A percentile compares a stretch with the other conserved stretches of the same genome.
phyloP scores from a whole-genome alignment of 371 early-diverging fungal genomes.

The Rhizoclosmatium hyalinum region DNA sequence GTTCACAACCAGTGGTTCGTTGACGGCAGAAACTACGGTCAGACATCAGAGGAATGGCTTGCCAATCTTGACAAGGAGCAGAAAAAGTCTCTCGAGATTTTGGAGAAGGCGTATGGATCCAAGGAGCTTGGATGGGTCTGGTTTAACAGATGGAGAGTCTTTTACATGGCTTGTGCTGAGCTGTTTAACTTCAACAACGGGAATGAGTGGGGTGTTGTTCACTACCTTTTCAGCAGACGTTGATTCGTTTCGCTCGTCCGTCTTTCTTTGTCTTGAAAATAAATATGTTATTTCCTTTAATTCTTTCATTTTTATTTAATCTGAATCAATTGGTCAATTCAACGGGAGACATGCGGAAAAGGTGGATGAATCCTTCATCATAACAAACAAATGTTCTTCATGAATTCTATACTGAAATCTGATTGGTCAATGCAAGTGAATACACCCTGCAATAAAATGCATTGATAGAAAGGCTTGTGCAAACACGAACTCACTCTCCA shows the following conservation, averaged over 20 bases:
- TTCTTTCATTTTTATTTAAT: no score
- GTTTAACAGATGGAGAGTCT: conserved; percentile 67
- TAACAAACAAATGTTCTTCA: no score
- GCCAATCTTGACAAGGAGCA: conserved; percentile 49
- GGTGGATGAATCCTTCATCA: no score
- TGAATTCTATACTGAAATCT: no score
- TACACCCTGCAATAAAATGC: no score
- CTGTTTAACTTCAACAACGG: conserved; percentile 60
- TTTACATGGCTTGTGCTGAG: conserved; percentile 62
- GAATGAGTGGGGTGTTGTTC: conserved; percentile 63
- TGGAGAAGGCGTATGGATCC: conserved; percentile 45
- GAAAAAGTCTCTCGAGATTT: conserved; percentile 41
- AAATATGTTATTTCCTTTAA: no score
- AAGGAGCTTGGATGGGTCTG: conserved; percentile 49
- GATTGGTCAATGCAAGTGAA: no score
- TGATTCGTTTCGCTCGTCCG: not conserved
- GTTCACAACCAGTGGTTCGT: conserved; percentile 64
- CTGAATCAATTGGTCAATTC: no score
- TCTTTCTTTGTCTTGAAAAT: no score
- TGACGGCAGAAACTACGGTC: conserved; percentile 63
- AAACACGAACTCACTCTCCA: no score
- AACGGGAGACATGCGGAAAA: no score
- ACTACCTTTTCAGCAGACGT: conserved; percentile 56
- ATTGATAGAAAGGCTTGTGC: no score
- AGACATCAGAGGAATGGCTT: conserved; percentile 55